Evolutionary conservation across 23 red algal species (phyloP).

Genomic region (Gracilaria domingensis): DNA sequence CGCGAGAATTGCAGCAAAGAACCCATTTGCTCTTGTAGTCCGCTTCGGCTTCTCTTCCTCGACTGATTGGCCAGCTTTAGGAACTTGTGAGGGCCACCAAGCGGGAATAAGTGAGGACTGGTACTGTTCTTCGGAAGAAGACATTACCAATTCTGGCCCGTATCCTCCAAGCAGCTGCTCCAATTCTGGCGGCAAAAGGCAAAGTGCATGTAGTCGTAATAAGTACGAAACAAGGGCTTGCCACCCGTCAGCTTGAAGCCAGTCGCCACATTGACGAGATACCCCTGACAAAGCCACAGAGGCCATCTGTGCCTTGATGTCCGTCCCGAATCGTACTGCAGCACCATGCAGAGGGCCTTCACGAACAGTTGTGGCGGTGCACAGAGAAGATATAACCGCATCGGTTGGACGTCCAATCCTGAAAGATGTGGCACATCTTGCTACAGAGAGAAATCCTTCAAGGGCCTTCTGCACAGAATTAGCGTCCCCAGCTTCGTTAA

Average conservation of each 20-base stretch:
- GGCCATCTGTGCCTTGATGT: conserved; percentile 90
- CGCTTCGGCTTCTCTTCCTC: conserved; percentile 38
- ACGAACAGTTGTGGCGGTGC: conserved; percentile 65
- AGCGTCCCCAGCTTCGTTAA: conserved; percentile 71
- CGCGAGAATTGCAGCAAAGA: conserved; percentile 70
- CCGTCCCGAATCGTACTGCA: conserved; percentile 82
- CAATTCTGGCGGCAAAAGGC: conserved; percentile 63
- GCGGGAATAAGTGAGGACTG: conserved; percentile 54
- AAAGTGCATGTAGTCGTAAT: conserved; percentile 77
- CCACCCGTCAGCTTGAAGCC: conserved; percentile 78
- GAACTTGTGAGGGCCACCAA: conserved; percentile 80
- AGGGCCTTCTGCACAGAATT: conserved; percentile 82
- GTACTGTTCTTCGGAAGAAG: conserved; percentile 8
- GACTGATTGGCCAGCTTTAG: conserved; percentile 1
- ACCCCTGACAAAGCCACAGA: conserved; percentile 85
- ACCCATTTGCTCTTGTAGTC: conserved; percentile 47
- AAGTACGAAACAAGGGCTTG: conserved; percentile 64
- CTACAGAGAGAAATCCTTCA: conserved; percentile 75
- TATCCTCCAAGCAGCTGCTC: conserved; percentile 75
- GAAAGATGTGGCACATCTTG: conserved; percentile 72
- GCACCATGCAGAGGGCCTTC: conserved; percentile 71
- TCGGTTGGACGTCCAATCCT: conserved; percentile 69
- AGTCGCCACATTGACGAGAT: conserved; percentile 84
- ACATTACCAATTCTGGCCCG: conserved; percentile 65
- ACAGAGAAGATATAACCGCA: conserved; percentile 71